phyloP scores from a whole-genome alignment of 257 asterid genomes.

The Solanum verrucosum region DNA sequence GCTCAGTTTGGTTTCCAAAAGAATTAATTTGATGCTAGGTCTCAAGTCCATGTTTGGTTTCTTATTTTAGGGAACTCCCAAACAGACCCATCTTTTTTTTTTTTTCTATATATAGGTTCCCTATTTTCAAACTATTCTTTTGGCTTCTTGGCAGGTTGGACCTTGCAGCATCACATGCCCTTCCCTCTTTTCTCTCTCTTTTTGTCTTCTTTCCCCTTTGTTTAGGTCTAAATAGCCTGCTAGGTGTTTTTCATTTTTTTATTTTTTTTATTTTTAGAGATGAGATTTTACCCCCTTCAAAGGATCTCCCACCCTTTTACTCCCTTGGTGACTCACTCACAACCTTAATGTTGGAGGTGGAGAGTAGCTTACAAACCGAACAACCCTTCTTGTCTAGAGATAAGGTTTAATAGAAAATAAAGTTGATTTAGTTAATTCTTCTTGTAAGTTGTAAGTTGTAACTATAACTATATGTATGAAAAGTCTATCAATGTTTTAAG shows the following conservation, averaged over 20 bases:
- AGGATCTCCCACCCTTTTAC: not conserved
- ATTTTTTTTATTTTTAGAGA: not conserved
- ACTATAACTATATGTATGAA: not conserved
- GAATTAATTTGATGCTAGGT: not conserved
- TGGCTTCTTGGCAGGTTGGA: not conserved
- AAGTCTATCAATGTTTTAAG: not conserved
- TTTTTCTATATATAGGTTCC: not conserved
- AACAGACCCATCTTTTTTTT: not conserved
- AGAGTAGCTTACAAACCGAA: not conserved
- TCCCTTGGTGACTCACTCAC: not conserved
- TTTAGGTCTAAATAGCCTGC: not conserved
- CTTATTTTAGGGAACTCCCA: not conserved
- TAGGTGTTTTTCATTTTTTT: not conserved
- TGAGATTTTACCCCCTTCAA: not conserved
- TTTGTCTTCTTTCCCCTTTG: not conserved
- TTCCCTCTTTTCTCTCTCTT: not conserved
- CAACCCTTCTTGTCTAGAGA: not conserved
- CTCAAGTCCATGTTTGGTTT: not conserved
- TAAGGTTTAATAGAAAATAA: not conserved
- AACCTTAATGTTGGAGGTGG: not conserved
- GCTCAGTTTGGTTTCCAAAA: not conserved
- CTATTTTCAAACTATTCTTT: not conserved
- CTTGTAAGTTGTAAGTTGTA: not conserved
- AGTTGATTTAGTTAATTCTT: not conserved
- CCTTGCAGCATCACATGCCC: not conserved